A percentile compares a stretch with the other conserved stretches of the same genome.
These are phyloP conservation scores for Physocladia obscura DNA, from an alignment of 192 early-diverging fungal genomes.

Conservation along the genomic window DNA sequence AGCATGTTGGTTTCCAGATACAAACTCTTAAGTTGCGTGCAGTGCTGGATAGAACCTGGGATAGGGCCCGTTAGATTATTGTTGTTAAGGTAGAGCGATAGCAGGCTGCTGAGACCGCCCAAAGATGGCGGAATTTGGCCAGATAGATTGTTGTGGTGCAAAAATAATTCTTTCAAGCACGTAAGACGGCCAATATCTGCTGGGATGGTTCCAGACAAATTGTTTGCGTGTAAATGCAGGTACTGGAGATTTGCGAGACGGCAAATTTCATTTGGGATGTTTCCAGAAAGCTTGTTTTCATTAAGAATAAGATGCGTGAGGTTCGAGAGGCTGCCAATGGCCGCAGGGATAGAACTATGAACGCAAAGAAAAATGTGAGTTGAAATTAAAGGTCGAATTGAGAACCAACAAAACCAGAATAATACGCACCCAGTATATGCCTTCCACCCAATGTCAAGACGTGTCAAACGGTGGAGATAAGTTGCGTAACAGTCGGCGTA, in stretches of 20 bases:
- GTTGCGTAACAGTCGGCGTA: neutral
- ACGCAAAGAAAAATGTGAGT: neutral
- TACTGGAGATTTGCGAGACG: neutral
- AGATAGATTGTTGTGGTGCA: slow-evolving; percentile 19
- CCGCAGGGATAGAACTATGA: neutral
- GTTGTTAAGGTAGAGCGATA: neutral
- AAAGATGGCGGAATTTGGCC: slow-evolving; percentile 2
- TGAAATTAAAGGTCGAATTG: no score
- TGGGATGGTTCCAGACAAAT: neutral
- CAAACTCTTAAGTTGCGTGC: neutral
- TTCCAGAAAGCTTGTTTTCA: neutral
- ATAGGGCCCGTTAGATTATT: slow-evolving; percentile 4
- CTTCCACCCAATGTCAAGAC: neutral
- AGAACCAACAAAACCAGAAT: no score
- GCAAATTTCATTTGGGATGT: neutral
- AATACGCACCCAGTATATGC: no score
- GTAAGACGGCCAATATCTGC: neutral
- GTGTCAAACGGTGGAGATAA: no score
- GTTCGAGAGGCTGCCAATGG: neutral
- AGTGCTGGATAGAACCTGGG: neutral
- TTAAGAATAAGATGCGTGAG: neutral
- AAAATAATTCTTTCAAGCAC: slow-evolving; percentile 14
- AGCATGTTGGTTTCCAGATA: neutral
- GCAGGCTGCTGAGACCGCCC: neutral
- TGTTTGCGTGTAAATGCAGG: neutral